Conservation (phyloP, 2,329 filamentous ascomycete genomes). For the Amphichorda felina region DNA sequence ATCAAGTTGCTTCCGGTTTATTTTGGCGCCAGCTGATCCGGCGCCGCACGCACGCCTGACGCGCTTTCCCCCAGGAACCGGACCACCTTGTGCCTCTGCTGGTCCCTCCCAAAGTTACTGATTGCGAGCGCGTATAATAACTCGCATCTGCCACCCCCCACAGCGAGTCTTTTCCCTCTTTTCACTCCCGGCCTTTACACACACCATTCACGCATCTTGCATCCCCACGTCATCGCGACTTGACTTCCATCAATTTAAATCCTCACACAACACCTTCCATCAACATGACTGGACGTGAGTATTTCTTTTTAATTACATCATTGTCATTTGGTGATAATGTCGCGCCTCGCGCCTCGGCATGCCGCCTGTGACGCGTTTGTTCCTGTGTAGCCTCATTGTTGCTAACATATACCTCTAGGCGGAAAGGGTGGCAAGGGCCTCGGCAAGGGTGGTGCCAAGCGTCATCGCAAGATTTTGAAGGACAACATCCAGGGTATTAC, state of each 20-base stretch:
- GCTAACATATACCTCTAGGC: constrained; percentile 36
- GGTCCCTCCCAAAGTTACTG: constrained; percentile 41
- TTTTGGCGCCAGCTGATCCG: constrained; percentile 5
- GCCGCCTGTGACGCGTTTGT: not conserved
- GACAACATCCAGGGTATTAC: constrained; percentile 99
- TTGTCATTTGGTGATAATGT: not conserved
- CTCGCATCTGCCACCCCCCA: constrained; percentile 33
- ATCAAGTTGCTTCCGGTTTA: constrained; percentile 31
- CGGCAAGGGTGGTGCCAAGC: constrained; percentile 97
- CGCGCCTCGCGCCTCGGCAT: not conserved
- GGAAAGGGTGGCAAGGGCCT: constrained; percentile 96
- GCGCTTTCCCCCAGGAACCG: not conserved
- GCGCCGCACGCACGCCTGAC: no score
- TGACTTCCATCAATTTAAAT: constrained; percentile 11
- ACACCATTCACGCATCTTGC: constrained; percentile 10
- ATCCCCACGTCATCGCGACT: constrained; percentile 13
- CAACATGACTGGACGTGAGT: constrained; percentile 65
- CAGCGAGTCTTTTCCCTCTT: constrained; percentile 16
- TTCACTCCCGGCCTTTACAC: constrained; percentile 9
- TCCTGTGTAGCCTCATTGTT: not conserved
- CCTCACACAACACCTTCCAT: constrained; percentile 19
- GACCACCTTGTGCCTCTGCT: not conserved
- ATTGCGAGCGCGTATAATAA: constrained; percentile 15
- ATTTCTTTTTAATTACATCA: constrained; percentile 14
- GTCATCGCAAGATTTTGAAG: constrained; percentile 97